Conservation (phyloP, 2,329 filamentous ascomycete genomes). For the Trichoderma oligosporum region DNA sequence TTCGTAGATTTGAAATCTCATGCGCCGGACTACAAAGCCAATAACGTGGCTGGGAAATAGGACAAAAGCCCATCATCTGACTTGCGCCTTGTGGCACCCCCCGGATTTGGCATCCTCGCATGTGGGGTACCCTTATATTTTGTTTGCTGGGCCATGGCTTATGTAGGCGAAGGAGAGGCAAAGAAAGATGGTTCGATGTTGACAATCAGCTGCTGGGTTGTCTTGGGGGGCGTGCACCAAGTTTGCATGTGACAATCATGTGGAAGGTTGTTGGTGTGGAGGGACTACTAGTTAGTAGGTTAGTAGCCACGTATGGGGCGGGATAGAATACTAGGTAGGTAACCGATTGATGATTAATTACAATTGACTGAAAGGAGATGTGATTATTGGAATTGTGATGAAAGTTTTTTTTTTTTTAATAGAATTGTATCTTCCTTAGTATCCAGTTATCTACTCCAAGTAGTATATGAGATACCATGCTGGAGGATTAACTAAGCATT, state of each 20-base stretch:
- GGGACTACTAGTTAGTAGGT: background rate
- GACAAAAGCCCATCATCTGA: slow-evolving; percentile 14
- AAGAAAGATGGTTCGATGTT: background rate
- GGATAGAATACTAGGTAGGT: no score
- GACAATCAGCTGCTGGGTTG: slow-evolving; percentile 3
- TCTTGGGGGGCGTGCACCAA: background rate
- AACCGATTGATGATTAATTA: no score
- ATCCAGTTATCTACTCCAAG: no score
- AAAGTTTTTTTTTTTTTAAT: no score
- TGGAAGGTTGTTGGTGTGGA: background rate
- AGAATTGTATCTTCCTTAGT: no score
- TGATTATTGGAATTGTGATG: no score
- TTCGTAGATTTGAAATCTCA: background rate
- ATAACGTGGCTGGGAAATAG: background rate
- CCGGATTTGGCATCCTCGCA: slow-evolving; percentile 4
- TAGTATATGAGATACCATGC: background rate
- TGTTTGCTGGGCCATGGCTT: background rate
- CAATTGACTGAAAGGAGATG: no score
- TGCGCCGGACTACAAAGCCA: background rate
- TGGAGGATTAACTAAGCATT: background rate
- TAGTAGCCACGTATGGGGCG: no score
- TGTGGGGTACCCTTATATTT: slow-evolving; percentile 5
- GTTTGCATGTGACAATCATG: slow-evolving; percentile 17
- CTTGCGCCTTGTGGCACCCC: slow-evolving; percentile 13
- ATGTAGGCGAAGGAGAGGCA: background rate